Conservation (phyloP, 1,139 yeast genomes). For the Geotrichum klebahnii region DNA sequence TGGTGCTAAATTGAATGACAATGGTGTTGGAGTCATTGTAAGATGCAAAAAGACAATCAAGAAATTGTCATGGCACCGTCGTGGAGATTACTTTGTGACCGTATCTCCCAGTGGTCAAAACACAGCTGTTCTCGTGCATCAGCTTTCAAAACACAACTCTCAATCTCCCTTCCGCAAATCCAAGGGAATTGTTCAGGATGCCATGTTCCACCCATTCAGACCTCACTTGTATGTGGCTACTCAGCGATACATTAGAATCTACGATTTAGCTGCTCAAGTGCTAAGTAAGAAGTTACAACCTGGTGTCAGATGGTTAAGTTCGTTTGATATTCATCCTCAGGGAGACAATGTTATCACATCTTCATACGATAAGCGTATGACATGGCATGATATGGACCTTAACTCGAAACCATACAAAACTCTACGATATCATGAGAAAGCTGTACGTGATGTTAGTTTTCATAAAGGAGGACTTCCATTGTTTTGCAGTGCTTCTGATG, state of each 20-base stretch:
- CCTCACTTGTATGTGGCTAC: constrained; percentile 93
- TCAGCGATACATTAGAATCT: constrained; percentile 84
- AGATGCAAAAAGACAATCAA: constrained; percentile 67
- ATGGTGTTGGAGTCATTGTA: constrained; percentile 74
- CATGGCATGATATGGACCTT: constrained; percentile 96
- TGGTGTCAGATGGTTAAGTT: constrained; percentile 92
- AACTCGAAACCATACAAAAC: constrained; percentile 91
- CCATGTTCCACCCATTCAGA: constrained; percentile 93
- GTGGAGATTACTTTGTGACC: constrained; percentile 93
- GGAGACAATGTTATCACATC: constrained; percentile 93
- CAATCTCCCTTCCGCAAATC: constrained; percentile 94
- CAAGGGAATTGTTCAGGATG: constrained; percentile 92
- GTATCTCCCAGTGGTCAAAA: constrained; percentile 88
- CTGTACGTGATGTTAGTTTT: constrained; percentile 82
- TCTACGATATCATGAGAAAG: constrained; percentile 87
- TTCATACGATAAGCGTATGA: constrained; percentile 88
- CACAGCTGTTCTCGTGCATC: constrained; percentile 88
- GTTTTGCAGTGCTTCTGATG: constrained; percentile 96
- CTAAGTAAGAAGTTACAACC: constrained; percentile 81
- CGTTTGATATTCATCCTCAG: constrained; percentile 89
- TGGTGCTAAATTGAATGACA: constrained; percentile 52
- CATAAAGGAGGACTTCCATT: constrained; percentile 83
- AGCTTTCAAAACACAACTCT: constrained; percentile 88
- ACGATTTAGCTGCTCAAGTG: constrained; percentile 83
- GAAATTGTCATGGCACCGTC: constrained; percentile 90